Base-by-base conservation (phyloP, 352 stramenopile species). In the Phytophthora hybrid region DNA sequence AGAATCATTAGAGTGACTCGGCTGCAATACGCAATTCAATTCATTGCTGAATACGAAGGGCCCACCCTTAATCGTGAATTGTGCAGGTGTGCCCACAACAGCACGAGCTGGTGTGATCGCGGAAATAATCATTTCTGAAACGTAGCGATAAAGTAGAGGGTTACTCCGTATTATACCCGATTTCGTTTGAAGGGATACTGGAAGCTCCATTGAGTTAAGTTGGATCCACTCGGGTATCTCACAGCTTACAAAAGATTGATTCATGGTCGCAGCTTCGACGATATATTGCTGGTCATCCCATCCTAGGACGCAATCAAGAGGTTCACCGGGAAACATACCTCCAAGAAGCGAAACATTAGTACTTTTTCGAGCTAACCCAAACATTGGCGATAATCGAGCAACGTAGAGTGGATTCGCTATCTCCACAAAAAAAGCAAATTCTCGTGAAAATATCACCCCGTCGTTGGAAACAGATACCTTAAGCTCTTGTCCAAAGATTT, bases 401-500 rank as follows among this genome's bases (percentile, higher is more conserved):
- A 85, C 26, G 8, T 65, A 53, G 11, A 79, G 53, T 44, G 62
- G 26, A 1, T 39, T 39, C 11, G 41, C n/a, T 8, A 4, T 6
- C 26, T 72, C 46, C 18, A 76, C 11, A 1, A 19, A n/a, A 26
- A 77, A 23, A 10, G 39, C 19, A 32, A 58, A 46, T 19, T 54
- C n/a, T 29, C 32, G 2, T 32, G 80, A 85, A 66, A 78, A 88
- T 16, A 68, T 5, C 4, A 73, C 11, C 0, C 76, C 74, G 18
- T 86, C 72, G 60, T 85, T 85, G 2, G 77, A 80, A 26, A 82
- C 63, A 13, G 81, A 69, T 34, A 86, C 58, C 46, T 53, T 57
- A 37, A 84, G 14, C 13, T 67, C 39, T 41, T 74, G 47, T 1
- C 46, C 58, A 18, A 53, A 1, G 7, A 8, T 19, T 31, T 49